Evolutionary conservation across 176 grass and related monocot species (phyloP).

Genomic region (Zea luxurians): DNA sequence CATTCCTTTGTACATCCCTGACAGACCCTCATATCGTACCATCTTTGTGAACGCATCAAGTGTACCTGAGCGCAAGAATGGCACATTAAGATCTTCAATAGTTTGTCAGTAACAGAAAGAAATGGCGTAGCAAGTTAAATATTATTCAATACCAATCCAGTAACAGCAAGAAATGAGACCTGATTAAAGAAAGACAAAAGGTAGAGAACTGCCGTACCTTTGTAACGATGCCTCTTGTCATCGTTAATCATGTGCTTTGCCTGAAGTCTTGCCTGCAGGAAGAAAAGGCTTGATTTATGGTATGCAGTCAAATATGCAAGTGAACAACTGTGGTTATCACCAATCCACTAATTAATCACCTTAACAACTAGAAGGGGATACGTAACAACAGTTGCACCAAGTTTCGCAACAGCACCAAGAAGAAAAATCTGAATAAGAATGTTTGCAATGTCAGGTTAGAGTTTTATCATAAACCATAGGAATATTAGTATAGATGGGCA

Average conservation of each 20-base stretch:
- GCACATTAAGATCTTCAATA: background rate
- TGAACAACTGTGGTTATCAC: background rate
- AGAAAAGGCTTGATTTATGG: conserved; percentile 17
- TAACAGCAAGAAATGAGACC: background rate
- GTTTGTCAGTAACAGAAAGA: background rate
- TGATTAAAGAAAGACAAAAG: background rate
- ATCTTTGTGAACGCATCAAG: conserved; percentile 84
- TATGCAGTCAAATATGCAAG: conserved; percentile 10
- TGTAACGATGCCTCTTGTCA: conserved; percentile 74
- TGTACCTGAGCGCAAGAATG: conserved; percentile 56
- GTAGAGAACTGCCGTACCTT: conserved; percentile 47
- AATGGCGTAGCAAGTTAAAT: background rate
- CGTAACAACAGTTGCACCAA: conserved; percentile 83
- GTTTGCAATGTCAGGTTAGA: conserved; percentile 26
- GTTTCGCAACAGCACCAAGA: conserved; percentile 93
- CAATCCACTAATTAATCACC: conserved; percentile 46
- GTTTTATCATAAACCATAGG: conserved; percentile 12
- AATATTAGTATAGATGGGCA: conserved; percentile 12
- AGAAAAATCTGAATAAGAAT: conserved; percentile 81
- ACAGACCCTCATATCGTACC: conserved; percentile 68
- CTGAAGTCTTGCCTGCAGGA: conserved; percentile 82
- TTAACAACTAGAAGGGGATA: conserved; percentile 93
- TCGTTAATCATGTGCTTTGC: conserved; percentile 53
- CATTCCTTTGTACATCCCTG: conserved; percentile 93
- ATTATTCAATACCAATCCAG: background rate